phyloP scores from a whole-genome alignment of 345 rosid genomes.

The Gossypium bickii region DNA sequence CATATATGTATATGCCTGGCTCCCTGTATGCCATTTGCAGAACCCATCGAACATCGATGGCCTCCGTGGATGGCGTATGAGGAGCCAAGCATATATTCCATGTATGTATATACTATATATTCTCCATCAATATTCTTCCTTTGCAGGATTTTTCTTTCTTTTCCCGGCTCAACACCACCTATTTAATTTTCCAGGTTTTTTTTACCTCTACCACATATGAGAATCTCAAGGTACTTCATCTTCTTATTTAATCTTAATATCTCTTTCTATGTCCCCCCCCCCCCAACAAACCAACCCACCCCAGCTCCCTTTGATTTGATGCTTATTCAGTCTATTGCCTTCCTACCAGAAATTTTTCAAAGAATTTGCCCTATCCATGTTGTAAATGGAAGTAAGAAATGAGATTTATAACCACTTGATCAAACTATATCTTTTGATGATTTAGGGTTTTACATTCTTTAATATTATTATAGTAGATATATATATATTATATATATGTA shows the following conservation, averaged over 20 bases:
- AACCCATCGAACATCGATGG: slow-evolving; percentile 53
- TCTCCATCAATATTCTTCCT: background rate
- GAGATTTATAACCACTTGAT: background rate
- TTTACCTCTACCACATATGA: background rate
- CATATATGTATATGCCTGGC: slow-evolving; percentile 67
- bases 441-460: background rate
- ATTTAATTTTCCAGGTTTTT: background rate
- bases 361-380: background rate
- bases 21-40: slow-evolving; percentile 96
- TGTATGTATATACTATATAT: background rate
- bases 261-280: background rate
- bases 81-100: slow-evolving; percentile 78
- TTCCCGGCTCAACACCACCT: background rate
- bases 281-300: no score
- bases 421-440: background rate
- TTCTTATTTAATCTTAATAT: background rate
- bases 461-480: no score
- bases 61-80: slow-evolving; percentile 90
- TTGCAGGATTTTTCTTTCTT: slow-evolving; percentile 9
- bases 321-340: background rate
- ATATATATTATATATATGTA: no score
- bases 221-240: slow-evolving; percentile 7
- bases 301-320: background rate
- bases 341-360: background rate
- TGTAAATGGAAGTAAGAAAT: background rate